These are phyloP conservation scores for Silene noctiflora DNA, from an alignment of 179 eudicot genomes.

Conservation along the genomic window DNA sequence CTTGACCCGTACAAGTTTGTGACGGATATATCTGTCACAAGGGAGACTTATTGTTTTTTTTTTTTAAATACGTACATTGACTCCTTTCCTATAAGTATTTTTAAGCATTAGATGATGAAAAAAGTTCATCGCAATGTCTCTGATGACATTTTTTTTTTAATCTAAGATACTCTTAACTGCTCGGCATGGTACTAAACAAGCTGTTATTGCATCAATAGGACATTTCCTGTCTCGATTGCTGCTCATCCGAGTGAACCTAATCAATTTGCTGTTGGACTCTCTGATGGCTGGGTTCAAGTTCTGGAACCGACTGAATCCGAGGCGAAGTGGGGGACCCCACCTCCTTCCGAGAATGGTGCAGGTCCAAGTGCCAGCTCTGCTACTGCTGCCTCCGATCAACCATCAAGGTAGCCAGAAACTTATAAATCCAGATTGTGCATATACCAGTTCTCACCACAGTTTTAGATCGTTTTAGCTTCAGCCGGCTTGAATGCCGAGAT, in stretches of 20 bases:
- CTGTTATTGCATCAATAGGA: slow-evolving; percentile 36
- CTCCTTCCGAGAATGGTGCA: slow-evolving; percentile 50
- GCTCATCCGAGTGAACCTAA: slow-evolving; percentile 66
- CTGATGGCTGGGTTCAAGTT: slow-evolving; percentile 59
- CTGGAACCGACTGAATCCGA: slow-evolving; percentile 68
- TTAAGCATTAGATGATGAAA: background rate
- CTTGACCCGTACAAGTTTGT: too few species aligned
- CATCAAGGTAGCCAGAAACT: slow-evolving; percentile 36
- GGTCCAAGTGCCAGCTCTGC: slow-evolving; percentile 46
- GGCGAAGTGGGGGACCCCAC: slow-evolving; percentile 63
- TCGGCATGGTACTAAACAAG: slow-evolving; percentile 2
- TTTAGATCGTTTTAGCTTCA: slow-evolving; percentile 7
- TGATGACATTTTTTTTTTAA: background rate
- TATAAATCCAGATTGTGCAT: slow-evolving; percentile 20
- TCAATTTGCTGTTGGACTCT: slow-evolving; percentile 70
- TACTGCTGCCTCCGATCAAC: slow-evolving; percentile 51
- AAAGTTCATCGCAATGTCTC: too few species aligned
- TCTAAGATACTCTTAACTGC: background rate
- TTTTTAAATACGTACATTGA: too few species aligned
- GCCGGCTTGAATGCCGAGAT: slow-evolving; percentile 8
- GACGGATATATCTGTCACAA: too few species aligned
- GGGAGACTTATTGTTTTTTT: too few species aligned
- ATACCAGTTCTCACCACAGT: slow-evolving; percentile 9
- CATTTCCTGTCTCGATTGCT: slow-evolving; percentile 57
- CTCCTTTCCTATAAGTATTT: background rate